Base-by-base conservation (phyloP, 495 filamentous ascomycete species). In the Penicillium waksmanii region DNA sequence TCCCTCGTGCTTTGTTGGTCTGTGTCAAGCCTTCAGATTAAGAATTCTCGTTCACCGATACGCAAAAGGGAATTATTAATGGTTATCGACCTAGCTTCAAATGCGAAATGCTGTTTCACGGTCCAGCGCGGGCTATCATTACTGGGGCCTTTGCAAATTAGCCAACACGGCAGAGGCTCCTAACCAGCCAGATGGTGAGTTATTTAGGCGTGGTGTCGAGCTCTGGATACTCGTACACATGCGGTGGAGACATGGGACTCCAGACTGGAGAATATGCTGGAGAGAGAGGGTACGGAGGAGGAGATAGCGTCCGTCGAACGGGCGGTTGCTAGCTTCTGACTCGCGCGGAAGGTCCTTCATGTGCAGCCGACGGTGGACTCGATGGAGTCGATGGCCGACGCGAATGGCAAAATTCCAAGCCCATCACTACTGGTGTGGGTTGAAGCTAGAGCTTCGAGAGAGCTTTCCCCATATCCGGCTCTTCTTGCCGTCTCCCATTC, bases 251-350 rank as follows among this genome's bases (percentile, higher is more conserved):
- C 27, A 31, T 31, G 27, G 27, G 27, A 31, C 27, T 31, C 27
- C 27, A 31, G 15, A 12, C 42, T 44, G 42, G n/a, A 43, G 40
- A 43, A 15, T 38, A 49, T 40, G 18, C 15, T 31, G 42, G 46
- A 59, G 51, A 58, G 34, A 52, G 56, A n/a, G 36, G 15, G 11
- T 38, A 38, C 11, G 11, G 36, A n/a, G 15, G 12, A 35, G 57
- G 65, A 68, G 55, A 63, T 69, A 64, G 65, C 61, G 64, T 47
- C 56, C 56, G 53, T 36, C 58, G 64, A 64, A 57, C 59, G 62
- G 67, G 60, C 65, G 59, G 65, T 54, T 66, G 47, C 65, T 70
- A 66, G 65, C 55, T 55, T 49, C 42, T 51, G 36, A 59, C 47
- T 48, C 43, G 53, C 65, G 65, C 60, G 62, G 62, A 70, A 66